Base-by-base conservation (phyloP, 2,329 filamentous ascomycete species). In the Periglandula ipomoeae region DNA sequence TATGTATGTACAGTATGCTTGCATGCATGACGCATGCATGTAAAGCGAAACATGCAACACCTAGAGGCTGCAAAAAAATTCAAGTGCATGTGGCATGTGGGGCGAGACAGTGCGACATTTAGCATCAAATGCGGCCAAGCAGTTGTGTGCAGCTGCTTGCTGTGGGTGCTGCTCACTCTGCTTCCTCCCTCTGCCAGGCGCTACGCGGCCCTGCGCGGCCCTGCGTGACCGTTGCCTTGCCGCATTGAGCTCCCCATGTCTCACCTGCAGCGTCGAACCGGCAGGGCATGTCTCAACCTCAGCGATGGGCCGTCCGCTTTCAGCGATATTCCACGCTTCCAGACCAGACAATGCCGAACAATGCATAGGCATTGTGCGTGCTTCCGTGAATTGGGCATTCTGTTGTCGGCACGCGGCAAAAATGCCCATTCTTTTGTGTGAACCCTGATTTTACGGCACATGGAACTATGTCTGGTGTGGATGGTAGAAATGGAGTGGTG, bases 21-120 rank as follows among this genome's bases (percentile, higher is more conserved):
- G 22, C 20, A 44, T 44, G 20, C 42, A 43, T 43, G 5, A 26
- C 15, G 37, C 24, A 41, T 47, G 37, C 37, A 41, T 24, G 4
- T 22, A 45, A 37, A 37, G 19, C 42, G 34, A 38, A 26, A 26
- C 44, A 46, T 46, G 45, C 17, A 39, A n/a, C 30, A 30, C 9
- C 6, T 20, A 34, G 32, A 42, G 26, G 34, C 37, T 39, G 35
- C 35, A 44, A 35, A 44, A 35, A 47, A 40, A 26, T 22, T 15
- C 23, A 44, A 37, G 23, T 17, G 47, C 49, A 48, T 53, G 47
- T 53, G 48, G 50, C 50, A 48, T 23, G 45, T 47, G 45, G 35
- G 45, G 19, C 46, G 7, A 42, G 49, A 50, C 41, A 49, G 39
- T 49, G 46, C 42, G 38, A 44, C 37, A 30, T 17, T n/a, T n/a